phyloP scores from a whole-genome alignment of 2,329 filamentous ascomycete genomes.

The Coniella vitis region DNA sequence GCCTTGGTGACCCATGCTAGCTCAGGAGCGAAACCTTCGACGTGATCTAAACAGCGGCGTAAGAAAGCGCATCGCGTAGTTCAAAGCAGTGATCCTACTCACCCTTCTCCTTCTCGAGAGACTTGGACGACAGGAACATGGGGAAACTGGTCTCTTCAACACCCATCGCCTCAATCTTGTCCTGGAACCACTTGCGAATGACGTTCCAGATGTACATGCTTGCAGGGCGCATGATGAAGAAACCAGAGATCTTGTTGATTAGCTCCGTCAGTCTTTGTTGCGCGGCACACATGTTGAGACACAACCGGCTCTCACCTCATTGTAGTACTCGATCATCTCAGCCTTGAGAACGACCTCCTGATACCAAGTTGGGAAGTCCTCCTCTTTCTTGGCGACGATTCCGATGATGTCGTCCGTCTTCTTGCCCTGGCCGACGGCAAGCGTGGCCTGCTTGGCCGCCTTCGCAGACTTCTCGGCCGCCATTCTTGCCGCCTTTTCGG shows the following conservation, averaged over 20 bases:
- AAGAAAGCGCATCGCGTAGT: neutral
- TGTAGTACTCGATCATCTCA: slow-evolving; percentile 95
- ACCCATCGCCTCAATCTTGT: slow-evolving; percentile 79
- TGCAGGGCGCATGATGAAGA: slow-evolving; percentile 80
- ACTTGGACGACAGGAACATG: slow-evolving; percentile 89
- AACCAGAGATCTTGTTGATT: slow-evolving; percentile 72
- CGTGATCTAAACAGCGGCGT: slow-evolving; percentile 54
- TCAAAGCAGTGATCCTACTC: neutral
- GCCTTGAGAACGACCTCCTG: slow-evolving; percentile 96
- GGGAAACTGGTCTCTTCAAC: slow-evolving; percentile 97
- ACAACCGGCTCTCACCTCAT: slow-evolving; percentile 23
- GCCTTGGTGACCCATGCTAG: slow-evolving; percentile 84
- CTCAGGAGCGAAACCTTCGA: slow-evolving; percentile 96
- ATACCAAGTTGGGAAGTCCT: slow-evolving; percentile 81
- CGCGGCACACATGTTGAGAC: neutral
- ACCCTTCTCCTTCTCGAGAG: slow-evolving; percentile 73
- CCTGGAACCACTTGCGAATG: slow-evolving; percentile 61
- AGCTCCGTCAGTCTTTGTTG: neutral
- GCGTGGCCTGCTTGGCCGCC: slow-evolving; percentile 47
- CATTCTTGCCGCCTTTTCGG: slow-evolving; percentile 56
- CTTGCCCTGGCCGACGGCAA: slow-evolving; percentile 51
- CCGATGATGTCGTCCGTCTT: slow-evolving; percentile 69
- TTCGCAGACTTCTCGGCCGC: slow-evolving; percentile 57
- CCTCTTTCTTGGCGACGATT: slow-evolving; percentile 77
- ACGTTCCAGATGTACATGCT: slow-evolving; percentile 62